phyloP scores from a whole-genome alignment of 768 basidiomycete species.

The Termitomyces sp. region DNA sequence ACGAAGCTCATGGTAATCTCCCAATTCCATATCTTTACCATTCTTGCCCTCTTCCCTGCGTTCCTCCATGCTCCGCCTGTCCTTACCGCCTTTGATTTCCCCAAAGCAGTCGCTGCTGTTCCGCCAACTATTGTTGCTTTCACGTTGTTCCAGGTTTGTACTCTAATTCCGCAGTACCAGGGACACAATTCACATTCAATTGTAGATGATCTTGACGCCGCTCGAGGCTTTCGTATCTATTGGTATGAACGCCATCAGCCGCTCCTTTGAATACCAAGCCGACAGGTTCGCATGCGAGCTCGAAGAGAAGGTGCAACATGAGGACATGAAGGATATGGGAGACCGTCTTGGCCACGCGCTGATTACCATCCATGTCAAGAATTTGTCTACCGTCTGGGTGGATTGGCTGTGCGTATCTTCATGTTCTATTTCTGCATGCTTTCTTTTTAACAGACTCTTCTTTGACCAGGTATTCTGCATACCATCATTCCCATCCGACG shows the following conservation, averaged over 20 bases:
- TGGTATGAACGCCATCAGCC: slow-evolving; percentile 74
- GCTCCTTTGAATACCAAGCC: slow-evolving; percentile 90
- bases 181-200: not conserved
- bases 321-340: slow-evolving; percentile 79
- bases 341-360: slow-evolving; percentile 79
- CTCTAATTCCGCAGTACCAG: not conserved
- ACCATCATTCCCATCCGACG: slow-evolving; percentile 95
- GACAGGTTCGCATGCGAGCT: slow-evolving; percentile 83
- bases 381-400: slow-evolving; percentile 89
- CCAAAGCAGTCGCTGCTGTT: slow-evolving; percentile 50
- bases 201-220: slow-evolving; percentile 74
- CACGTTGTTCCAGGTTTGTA: slow-evolving; percentile 70
- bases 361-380: slow-evolving; percentile 84
- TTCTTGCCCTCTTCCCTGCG: slow-evolving; percentile 84
- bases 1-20: slow-evolving; percentile 83
- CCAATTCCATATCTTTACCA: slow-evolving; percentile 83
- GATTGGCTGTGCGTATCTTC: slow-evolving; percentile 71
- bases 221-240: slow-evolving; percentile 70
- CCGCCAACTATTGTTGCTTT: slow-evolving; percentile 85
- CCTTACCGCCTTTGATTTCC: slow-evolving; percentile 77
- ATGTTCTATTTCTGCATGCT: not conserved
- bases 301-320: slow-evolving; percentile 40
- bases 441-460: slow-evolving; percentile 3
- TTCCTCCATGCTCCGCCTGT: slow-evolving; percentile 80
- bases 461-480: slow-evolving; percentile 73